Base-by-base conservation (phyloP, 257 asterid species). In the Fraxinus quadrangulata region DNA sequence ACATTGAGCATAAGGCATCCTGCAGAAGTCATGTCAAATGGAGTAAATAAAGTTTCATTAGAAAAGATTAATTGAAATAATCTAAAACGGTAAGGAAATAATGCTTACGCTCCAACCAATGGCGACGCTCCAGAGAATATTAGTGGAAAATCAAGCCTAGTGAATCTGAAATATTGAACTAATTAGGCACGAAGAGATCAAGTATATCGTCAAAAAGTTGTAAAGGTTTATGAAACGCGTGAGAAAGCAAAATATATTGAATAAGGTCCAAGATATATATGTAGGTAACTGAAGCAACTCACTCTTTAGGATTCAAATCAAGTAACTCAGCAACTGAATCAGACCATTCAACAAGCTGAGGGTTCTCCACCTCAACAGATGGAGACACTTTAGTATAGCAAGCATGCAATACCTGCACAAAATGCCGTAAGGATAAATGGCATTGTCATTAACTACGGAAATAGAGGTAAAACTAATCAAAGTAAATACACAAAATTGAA, bases 381-480 rank as follows among this genome's bases (percentile, higher is more conserved):
- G 99, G 98, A 40, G 89, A 89, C 74, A 92, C 97, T 85, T 88
- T 93, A n/a, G 96, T 87, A 78, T 89, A 96, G 84, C 97, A 96
- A 70, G 97, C 87, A 87, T 86, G 97, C 85, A 93, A 78, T 28
- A 96, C 98, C 99, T 96, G 86, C 78, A 84, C 75, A 83, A 67
- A 61, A 24, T 56, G 71, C 74, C 69, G 37, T 31, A 69, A 36
- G 75, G 61, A 73, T 26, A 42, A n/a, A 66, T 61, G 16, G 33
- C 8, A 21, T 61, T 61, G 14, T 61, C 30, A 23, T 21, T 23
- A 24, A 61, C 68, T 24, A 61, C 12, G 34, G 14, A 61, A 21
- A 61, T 23, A 6, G 17, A 61, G 28, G 14, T 61, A 33, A 61
- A 21, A 24, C 67, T 59, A n/a, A n/a, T 23, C 30, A 61, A 11